Base-by-base conservation (phyloP, 441 rosid genomes). In the Melastoma candidum region DNA sequence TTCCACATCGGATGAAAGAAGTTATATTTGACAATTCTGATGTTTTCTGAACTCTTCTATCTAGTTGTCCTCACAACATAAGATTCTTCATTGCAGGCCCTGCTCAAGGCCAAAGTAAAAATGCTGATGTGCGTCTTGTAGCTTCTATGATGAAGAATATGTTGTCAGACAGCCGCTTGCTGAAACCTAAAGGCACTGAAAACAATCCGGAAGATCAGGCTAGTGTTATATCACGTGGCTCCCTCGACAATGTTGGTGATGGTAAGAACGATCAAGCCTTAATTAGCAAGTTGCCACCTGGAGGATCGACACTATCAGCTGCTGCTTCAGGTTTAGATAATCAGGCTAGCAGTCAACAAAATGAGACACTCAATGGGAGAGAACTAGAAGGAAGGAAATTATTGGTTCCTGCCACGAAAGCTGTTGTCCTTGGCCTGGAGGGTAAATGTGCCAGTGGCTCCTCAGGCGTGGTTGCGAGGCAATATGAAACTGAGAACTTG, bases 31-130 rank as follows among this genome's bases (percentile, higher is more conserved):
- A 68, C 47, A 65, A 7, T 50, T 51, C 25, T 69, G 74, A 75
- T 67, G 63, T 72, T 62, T 53, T 8, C 29, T 7, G 56, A 17
- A 50, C 53, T 44, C 39, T 1, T 64, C 48, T 26, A 32, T 56
- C 48, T 49, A 44, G 51, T 24, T 49, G 44, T 47, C 47, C 27
- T 13, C 45, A n/a, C n/a, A 17, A 36, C 63, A 52, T 44, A 43
- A 17, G 60, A 49, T 63, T 46, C 60, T 59, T 49, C 57, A 43
- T 48, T 61, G 75, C 79, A 83, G 90, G 76, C 48, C 58, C 66
- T 56, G 56, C 56, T 48, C 44, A 58, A 45, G 71, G 59, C 49
- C 71, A 68, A 36, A 71, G 54, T 59, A 68, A 58, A n/a, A 67
- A 45, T 63, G 68, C 56, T 65, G 60, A 47, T 63, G 47, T 52